Evolutionary conservation across 2,329 filamentous ascomycete species (phyloP), one percentile per base, ranked within the genome.

Genomic region (Penicillium sp.): DNA sequence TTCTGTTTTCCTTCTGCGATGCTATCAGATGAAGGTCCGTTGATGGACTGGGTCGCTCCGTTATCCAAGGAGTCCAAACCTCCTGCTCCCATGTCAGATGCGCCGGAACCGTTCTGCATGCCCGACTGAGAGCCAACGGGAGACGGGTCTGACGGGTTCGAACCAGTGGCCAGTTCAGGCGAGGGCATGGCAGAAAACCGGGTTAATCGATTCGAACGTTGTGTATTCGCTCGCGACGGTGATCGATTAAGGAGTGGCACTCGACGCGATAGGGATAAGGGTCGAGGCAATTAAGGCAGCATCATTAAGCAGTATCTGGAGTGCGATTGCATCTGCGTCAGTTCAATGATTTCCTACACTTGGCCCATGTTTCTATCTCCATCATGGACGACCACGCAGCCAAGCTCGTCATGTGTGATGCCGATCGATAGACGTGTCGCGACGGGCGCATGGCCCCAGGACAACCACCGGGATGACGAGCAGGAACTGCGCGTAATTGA

Each of bases 1-100:
- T 83, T 85, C 70, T 87, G 83, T 70, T 88, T 88, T 58, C 83
- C 84, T 73, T 86, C 84, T 58, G 81, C 79, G 59, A 88, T 86
- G 58, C 79, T 74, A 75, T 84, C 81, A 12, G 71, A 59, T 38
- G 63, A 55, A 13, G 69, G 62, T 28, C 73, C 74, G 65, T 76
- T 74, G 24, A 65, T 60, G 35, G 69, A 66, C 45, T 69, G 70
- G 45, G 69, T 71, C 30, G 68, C 54, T 28, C 65, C 64, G 24
- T 65, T 55, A n/a, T 69, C 71, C 33, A 69, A 51, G 42, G 65
- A 60, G 50, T 75, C 70, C 24, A 57, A 66, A 61, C 68, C 63
- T 37, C 64, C 64, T 30, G 68, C 6, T 10, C 66, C 33, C n/a
- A 62, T 58, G 33, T 70, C 66, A 28, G 66, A 62, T 54, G 69